Percentiles rank a stretch among this genome's conserved stretches.
These are phyloP conservation scores for Lichtheimia ramosa DNA, from an alignment of 371 early-diverging fungal genomes.

Conservation along the genomic window DNA sequence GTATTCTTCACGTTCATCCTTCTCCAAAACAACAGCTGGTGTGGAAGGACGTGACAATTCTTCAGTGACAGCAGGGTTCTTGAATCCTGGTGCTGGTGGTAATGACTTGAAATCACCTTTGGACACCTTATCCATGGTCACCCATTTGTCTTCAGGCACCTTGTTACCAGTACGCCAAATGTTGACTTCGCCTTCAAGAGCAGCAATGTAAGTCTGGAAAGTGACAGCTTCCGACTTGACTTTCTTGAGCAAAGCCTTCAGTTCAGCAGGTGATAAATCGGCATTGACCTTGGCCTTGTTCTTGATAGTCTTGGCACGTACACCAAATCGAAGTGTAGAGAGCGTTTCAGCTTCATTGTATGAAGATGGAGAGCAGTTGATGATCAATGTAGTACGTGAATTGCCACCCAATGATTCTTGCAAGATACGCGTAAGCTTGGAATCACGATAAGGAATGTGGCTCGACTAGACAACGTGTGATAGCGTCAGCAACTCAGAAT, in stretches of 20 bases:
- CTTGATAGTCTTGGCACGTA: conserved; percentile 97
- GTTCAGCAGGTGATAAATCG: conserved; percentile 89
- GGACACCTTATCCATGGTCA: conserved; percentile 65
- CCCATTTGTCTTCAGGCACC: conserved; percentile 77
- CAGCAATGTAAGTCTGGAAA: conserved; percentile 79
- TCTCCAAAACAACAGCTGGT: conserved; percentile 72
- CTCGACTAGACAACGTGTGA: conserved; percentile 58
- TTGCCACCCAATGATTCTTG: conserved; percentile 99
- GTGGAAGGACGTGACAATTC: conserved; percentile 73
- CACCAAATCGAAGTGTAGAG: conserved; percentile 95
- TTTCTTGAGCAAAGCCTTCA: conserved; percentile 90
- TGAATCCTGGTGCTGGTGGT: conserved; percentile 51
- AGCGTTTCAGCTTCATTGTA: conserved; percentile 96
- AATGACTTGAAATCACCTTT: conserved; percentile 44
- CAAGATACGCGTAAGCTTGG: conserved; percentile 96
- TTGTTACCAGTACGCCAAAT: conserved; percentile 86
- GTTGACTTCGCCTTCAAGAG: conserved; percentile 84
- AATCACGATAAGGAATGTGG: conserved; percentile 98
- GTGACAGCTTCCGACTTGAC: conserved; percentile 78
- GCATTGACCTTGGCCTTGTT: conserved; percentile 98
- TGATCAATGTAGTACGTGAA: conserved; percentile 95
- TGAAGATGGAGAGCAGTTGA: conserved; percentile 95
- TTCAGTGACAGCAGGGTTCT: conserved; percentile 18
- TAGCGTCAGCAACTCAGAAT: background rate
- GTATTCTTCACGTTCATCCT: conserved; percentile 93